Base-by-base conservation (phyloP, 495 filamentous ascomycete genomes). In the Letharia columbiana region DNA sequence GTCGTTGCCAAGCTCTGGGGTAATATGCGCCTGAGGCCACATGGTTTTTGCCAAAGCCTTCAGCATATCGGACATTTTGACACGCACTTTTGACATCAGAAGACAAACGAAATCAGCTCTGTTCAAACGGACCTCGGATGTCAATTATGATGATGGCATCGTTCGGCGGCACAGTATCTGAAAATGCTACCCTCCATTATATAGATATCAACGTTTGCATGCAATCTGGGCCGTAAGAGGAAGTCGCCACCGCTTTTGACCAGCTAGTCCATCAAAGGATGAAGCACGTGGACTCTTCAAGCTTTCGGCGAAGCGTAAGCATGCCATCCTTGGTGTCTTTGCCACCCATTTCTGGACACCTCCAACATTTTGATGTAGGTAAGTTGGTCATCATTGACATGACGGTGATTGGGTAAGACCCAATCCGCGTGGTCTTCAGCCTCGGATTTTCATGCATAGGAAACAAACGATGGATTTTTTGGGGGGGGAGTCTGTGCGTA, bases 1-100 rank as follows among this genome's bases (percentile, higher is more conserved):
- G 5, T 37, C 31, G 45, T 23, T 39, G 40, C 63, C 63, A 45
- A 65, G 47, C 60, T 40, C 63, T 58, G 54, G 63, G 63, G 56
- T 65, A 49, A 45, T 23, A 65, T 45, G 52, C 56, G 39, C 60
- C 28, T 60, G 54, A 57, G 17, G 31, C 54, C 15, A 57, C 31
- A 37, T 37, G 31, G 33, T 10, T 10, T 3, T 8, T 1, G 13
- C 13, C 49, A 13, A 10, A 31, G 23, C n/a, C 6, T 52, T 11
- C 49, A 52, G 49, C 23, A 52, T 18, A 5, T 17, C 11, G 13
- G 4, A 1, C 6, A 9, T 17, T 12, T 56, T 7, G 8, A 56
- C 3, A 35, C 31, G 45, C 7, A n/a, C 18, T n/a, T 20, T 37
- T 57, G 33, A 20, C 8, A 1, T 56, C 5, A 4, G 23, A 28